Conservation (phyloP, 768 basidiomycete genomes). For the Pholiota microspora region DNA sequence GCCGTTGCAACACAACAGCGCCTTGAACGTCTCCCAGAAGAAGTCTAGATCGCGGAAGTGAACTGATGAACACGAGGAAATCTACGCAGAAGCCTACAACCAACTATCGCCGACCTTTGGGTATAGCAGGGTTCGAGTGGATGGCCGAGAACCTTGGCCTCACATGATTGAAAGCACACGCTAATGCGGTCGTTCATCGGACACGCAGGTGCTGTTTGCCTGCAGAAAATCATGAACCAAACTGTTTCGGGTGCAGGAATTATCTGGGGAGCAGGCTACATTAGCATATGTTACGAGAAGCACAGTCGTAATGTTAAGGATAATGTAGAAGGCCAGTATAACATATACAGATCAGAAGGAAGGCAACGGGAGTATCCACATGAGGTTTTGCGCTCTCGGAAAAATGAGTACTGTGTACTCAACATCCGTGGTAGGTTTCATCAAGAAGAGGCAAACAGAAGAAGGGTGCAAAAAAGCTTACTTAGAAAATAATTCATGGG, state of each 20-base stretch:
- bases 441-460: slow-evolving; percentile 13
- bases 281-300: neutral
- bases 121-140: neutral
- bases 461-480: neutral
- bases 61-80: too few species aligned
- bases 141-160: neutral
- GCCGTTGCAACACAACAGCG: too few species aligned
- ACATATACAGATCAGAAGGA: slow-evolving; percentile 45
- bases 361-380: slow-evolving; percentile 69
- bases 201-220: neutral
- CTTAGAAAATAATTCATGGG: too few species aligned
- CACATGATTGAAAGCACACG: slow-evolving; percentile 11
- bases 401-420: slow-evolving; percentile 21
- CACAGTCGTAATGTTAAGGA: neutral
- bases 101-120: neutral
- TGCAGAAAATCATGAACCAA: neutral
- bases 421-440: slow-evolving; percentile 27
- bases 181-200: slow-evolving; percentile 13
- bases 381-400: slow-evolving; percentile 33
- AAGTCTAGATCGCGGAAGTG: too few species aligned
- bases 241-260: neutral
- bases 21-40: too few species aligned
- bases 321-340: slow-evolving; percentile 2
- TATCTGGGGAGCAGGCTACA: neutral
- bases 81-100: neutral